phyloP scores from a whole-genome alignment of 208 protist genomes.

The Trypanosomatidae sp. region DNA sequence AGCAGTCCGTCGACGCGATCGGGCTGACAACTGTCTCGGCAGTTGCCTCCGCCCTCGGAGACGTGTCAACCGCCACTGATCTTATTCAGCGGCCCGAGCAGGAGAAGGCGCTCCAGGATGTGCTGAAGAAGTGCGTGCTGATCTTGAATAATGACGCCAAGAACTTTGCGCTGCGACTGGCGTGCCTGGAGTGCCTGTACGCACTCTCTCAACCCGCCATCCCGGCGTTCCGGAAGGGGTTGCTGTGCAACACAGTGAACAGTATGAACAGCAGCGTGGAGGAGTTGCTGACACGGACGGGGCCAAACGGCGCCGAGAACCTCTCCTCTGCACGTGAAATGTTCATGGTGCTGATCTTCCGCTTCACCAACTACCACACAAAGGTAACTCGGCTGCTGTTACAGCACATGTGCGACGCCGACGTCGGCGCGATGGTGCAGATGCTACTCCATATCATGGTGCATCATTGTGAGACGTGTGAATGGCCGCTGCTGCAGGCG shows the following conservation, averaged over 20 bases:
- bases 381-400: conserved; percentile 63
- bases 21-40: conserved; percentile 60
- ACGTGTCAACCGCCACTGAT: conserved; percentile 32
- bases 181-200: conserved; percentile 79
- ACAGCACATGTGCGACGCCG: conserved; percentile 61
- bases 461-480: conserved; percentile 38
- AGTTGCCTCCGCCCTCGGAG: conserved; percentile 47
- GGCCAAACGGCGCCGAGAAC: conserved; percentile 13
- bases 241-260: conserved; percentile 60
- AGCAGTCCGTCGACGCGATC: conserved; percentile 44
- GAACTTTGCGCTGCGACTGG: conserved; percentile 53
- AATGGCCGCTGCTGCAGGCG: conserved; percentile 77
- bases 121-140: conserved; percentile 27
- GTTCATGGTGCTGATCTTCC: conserved; percentile 78
- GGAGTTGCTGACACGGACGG: conserved; percentile 41
- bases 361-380: conserved; percentile 72
- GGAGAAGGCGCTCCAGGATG: conserved; percentile 22
- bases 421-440: conserved; percentile 36
- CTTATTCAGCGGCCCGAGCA: conserved; percentile 27
- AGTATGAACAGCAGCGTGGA: conserved; percentile 80
- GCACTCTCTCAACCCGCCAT: conserved; percentile 58
- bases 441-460: conserved; percentile 54
- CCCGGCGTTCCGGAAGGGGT: conserved; percentile 50
- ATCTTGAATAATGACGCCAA: conserved; percentile 68
- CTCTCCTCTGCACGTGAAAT: conserved; percentile 57